Base-by-base conservation (phyloP, 2,329 filamentous ascomycete genomes). In the Alternaria conjuncta region DNA sequence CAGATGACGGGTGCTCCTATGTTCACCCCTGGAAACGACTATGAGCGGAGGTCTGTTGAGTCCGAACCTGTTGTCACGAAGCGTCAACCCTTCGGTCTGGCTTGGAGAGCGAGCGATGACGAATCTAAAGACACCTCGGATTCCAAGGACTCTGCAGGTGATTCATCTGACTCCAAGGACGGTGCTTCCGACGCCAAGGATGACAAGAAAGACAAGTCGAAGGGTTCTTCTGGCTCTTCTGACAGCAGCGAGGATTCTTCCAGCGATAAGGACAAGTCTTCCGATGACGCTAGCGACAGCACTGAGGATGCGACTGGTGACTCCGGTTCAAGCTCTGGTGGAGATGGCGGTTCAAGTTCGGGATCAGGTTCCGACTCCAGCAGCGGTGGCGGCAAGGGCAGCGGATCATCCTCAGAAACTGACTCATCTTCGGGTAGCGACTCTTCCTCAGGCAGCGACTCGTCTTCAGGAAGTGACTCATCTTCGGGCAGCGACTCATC, bases 61-160 rank as follows among this genome's bases (percentile, higher is more conserved):
- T 71, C 71, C 18, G 64, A 53, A 6, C 43, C 65, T n/a, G 55
- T 57, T 5, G 43, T 56, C 7, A 60, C 67, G 6, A 36, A 55
- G 20, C 56, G 56, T 13, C 9, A n/a, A 51, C 20, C 51, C 11
- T 51, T 53, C 15, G 45, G 46, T 15, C 9, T 43, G 43, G 45
- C n/a, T 32, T 53, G 49, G 49, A 53, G 32, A 41, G 49, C 49
- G 21, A 55, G 18, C 6, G 25, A 36, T 3, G 36, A 53, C 0
- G 26, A 30, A 4, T 55, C 57, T 7, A 30, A 25, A 1, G 26
- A 21, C 12, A 4, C 49, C 3, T 50, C 45, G 10, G 30, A 13
- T 20, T 43, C 56, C 6, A 36, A 18, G 11, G 47, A 50, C 11
- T 36, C 44, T 25, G 21, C 13, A n/a, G 21, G 15, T 6, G 46